Base-by-base conservation (phyloP, 2,329 filamentous ascomycete genomes). In the Shiraia bambusicola region DNA sequence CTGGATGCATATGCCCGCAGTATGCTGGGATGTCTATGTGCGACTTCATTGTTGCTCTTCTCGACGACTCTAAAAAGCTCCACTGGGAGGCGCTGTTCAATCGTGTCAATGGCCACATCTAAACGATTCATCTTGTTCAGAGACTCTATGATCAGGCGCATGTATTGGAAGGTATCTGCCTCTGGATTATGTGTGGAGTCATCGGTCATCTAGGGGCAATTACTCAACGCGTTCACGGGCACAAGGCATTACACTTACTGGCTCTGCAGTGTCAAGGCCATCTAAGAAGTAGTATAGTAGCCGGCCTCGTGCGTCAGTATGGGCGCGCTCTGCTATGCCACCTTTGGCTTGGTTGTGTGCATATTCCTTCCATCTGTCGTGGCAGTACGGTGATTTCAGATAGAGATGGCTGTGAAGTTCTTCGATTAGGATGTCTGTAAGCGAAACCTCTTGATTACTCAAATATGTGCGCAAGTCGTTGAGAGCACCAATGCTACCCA, bases 361-460 rank as follows among this genome's bases (percentile, higher is more conserved):
- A 45, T 95, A 81, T 44, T 80, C 81, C 69, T 95, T 94, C 93
- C 93, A 98, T 54, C 93, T 79, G 65, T 95, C 89, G 64, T 95
- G 90, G 63, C 92, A 97, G 65, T 98, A 98, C 0, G 92, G 93
- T 3, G 92, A 97, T 66, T 97, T 97, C 28, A 98, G 81, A 64
- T 98, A 98, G 3, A 98, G 77, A 70, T 98, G 93, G 65, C 95
- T 93, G 65, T 98, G 93, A 25, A 98, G 76, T 69, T 98, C 93
- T 66, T 98, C 93, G n/a, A 97, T 84, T 41, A 98, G 69, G 38
- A 97, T 97, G 62, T 98, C 93, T 61, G 92, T 92, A 50, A 98
- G 73, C 0, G 88, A 84, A 19, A 86, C 87, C 71, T 98, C 93
- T 65, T 98, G 94, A 62, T 95, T 97, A 45, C 84, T 84, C 43